Conservation (phyloP, 139 green algal species). For the Dunaliella primolecta region DNA sequence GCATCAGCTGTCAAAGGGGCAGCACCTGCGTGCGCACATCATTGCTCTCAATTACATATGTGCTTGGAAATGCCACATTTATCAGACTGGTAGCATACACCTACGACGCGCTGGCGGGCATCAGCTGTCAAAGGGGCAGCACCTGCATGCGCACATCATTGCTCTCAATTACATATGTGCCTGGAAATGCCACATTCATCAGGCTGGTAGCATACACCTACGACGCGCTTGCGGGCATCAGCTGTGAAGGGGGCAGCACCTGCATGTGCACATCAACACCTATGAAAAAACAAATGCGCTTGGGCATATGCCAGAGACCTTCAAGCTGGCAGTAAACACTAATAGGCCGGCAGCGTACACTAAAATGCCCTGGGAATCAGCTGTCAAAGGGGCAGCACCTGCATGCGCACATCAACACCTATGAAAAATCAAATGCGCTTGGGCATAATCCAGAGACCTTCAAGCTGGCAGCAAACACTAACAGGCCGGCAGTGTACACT, state of each 20-base stretch:
- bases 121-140: slow-evolving; percentile 73
- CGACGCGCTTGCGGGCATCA: slow-evolving; percentile 81
- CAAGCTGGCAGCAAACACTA: not conserved
- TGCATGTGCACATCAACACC: slow-evolving; percentile 64
- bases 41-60: not conserved
- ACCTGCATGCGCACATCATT: slow-evolving; percentile 64
- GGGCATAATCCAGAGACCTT: no score
- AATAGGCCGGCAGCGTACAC: no score
- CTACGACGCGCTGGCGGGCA: slow-evolving; percentile 83
- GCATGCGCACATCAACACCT: no score
- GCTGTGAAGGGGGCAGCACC: slow-evolving; percentile 68
- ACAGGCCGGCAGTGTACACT: no score
- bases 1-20: slow-evolving; percentile 74
- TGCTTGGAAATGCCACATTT: no score
- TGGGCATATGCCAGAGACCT: no score
- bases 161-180: not conserved
- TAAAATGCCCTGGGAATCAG: slow-evolving; percentile 84
- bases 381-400: slow-evolving; percentile 65
- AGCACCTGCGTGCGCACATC: slow-evolving; percentile 65
- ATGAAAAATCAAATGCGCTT: not conserved
- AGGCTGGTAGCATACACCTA: no score
- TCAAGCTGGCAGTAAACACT: not conserved
- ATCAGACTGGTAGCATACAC: no score
- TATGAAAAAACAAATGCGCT: not conserved
- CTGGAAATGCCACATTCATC: no score